Conservation (phyloP, 139 green algal genomes). For the Haematococcus lacustris region DNA sequence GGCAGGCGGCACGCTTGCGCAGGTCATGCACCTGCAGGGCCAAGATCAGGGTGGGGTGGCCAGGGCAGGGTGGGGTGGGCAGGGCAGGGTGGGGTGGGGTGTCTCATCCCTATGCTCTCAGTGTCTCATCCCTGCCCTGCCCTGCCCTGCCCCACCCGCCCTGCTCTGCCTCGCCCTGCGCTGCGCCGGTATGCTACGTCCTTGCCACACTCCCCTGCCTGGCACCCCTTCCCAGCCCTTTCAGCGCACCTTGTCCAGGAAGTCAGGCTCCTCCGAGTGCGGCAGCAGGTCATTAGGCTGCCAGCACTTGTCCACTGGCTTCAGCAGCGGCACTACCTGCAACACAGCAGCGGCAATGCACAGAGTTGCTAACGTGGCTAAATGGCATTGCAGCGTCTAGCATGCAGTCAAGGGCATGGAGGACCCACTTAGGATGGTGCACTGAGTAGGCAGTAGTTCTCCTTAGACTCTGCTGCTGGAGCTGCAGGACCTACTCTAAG, state of each 20-base stretch:
- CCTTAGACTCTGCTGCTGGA: not conserved
- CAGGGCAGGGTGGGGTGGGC: not conserved
- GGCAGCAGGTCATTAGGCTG: conserved; percentile 94
- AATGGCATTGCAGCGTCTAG: not conserved
- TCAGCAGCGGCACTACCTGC: conserved; percentile 72
- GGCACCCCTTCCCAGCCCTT: not conserved
- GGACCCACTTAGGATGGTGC: not conserved
- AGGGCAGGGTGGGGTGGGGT: not conserved
- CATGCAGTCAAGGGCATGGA: not conserved
- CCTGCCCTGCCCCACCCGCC: no score
- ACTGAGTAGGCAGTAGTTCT: not conserved
- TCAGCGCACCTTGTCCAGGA: conserved; percentile 83
- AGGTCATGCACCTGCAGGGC: conserved; percentile 71
- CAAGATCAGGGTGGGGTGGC: no score
- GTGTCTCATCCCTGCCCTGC: conserved; percentile 1
- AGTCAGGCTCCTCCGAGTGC: conserved; percentile 73
- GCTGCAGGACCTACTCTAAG: not conserved
- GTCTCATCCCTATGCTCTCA: no score
- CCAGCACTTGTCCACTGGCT: conserved; percentile 81
- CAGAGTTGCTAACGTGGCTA: not conserved
- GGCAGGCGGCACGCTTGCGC: conserved; percentile 58
- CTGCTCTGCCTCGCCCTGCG: no score
- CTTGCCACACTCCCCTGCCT: no score
- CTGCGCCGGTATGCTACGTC: no score
- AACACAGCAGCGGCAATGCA: not conserved